Percentiles rank a stretch among this genome's conserved stretches.
These are phyloP conservation scores for Colletotrichum musicola DNA, from an alignment of 2,329 filamentous ascomycete species.

Conservation along the genomic window DNA sequence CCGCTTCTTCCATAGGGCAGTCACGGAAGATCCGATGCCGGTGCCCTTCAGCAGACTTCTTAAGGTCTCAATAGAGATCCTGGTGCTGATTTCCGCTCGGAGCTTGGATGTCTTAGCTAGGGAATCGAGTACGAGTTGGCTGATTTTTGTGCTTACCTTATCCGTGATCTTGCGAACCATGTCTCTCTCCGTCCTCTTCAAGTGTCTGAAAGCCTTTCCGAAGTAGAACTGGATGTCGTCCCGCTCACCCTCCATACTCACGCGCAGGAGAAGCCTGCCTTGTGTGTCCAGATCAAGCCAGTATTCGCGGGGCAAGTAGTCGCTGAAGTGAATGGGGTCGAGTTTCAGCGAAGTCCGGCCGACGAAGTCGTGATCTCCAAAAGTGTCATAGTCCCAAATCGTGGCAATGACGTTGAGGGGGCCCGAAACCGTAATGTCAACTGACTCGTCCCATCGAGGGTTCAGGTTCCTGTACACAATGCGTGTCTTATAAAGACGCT, in stretches of 20 bases:
- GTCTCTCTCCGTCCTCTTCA: conserved; percentile 95
- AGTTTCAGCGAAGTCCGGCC: conserved; percentile 96
- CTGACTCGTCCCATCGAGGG: conserved; percentile 96
- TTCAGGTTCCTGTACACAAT: conserved; percentile 92
- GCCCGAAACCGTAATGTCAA: conserved; percentile 93
- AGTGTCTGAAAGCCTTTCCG: conserved; percentile 92
- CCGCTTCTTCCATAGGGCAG: conserved; percentile 75
- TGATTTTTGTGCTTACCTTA: conserved; percentile 73
- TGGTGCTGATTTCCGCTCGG: conserved; percentile 91
- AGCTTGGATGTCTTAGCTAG: conserved; percentile 66
- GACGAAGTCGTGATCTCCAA: conserved; percentile 97
- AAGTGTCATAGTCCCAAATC: conserved; percentile 97
- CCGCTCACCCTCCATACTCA: conserved; percentile 98
- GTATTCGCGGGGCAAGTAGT: conserved; percentile 95
- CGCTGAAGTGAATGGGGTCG: conserved; percentile 97
- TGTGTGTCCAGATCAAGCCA: conserved; percentile 98
- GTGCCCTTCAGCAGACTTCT: conserved; percentile 77
- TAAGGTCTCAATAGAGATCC: conserved; percentile 85
- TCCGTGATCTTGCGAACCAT: conserved; percentile 99
- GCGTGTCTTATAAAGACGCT: conserved; percentile 93
- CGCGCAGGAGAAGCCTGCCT: conserved; percentile 86
- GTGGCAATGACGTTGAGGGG: conserved; percentile 96
- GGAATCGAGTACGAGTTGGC: neutral
- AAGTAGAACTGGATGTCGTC: conserved; percentile 99
- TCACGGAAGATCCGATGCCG: conserved; percentile 79